Conservation (phyloP, 768 basidiomycete genomes). For the Pleurotus djamor region DNA sequence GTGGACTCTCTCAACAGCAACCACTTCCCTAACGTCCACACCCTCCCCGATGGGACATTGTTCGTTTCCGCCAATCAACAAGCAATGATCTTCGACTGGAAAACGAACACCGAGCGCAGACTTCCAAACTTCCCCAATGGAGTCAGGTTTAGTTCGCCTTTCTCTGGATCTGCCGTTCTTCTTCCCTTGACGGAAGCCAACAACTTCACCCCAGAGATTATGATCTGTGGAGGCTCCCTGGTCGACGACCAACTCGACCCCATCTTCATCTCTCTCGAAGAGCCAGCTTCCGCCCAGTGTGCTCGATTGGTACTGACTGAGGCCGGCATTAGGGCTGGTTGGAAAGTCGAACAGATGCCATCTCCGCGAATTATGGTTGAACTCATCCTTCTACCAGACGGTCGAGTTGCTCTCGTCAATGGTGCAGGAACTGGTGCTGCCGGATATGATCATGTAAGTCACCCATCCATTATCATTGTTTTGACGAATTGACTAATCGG, state of each 20-base stretch:
- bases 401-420: slow-evolving; percentile 37
- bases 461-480: neutral
- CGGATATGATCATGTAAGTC: slow-evolving; percentile 27
- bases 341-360: slow-evolving; percentile 45
- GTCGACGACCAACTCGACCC: slow-evolving; percentile 25
- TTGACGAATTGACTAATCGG: slow-evolving; percentile 13
- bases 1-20: slow-evolving; percentile 13
- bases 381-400: slow-evolving; percentile 35
- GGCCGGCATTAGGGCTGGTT: slow-evolving; percentile 39
- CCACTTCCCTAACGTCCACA: slow-evolving; percentile 21
- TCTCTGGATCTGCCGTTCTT: slow-evolving; percentile 33
- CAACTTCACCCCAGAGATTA: slow-evolving; percentile 39
- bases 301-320: slow-evolving; percentile 36
- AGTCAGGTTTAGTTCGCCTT: slow-evolving; percentile 38
- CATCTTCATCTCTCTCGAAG: slow-evolving; percentile 28
- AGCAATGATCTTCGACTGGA: slow-evolving; percentile 39
- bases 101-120: slow-evolving; percentile 32
- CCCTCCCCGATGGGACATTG: slow-evolving; percentile 40
- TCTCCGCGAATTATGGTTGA: slow-evolving; percentile 36
- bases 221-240: slow-evolving; percentile 44
- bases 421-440: slow-evolving; percentile 41
- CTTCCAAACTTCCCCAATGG: slow-evolving; percentile 42
- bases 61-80: slow-evolving; percentile 40
- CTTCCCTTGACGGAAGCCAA: slow-evolving; percentile 33
- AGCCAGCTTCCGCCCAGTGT: slow-evolving; percentile 39